Percentiles rank a stretch among this genome's conserved stretches.
phyloP scores from a whole-genome alignment of 1,139 yeast species.

The Yamadazyma aaseri region DNA sequence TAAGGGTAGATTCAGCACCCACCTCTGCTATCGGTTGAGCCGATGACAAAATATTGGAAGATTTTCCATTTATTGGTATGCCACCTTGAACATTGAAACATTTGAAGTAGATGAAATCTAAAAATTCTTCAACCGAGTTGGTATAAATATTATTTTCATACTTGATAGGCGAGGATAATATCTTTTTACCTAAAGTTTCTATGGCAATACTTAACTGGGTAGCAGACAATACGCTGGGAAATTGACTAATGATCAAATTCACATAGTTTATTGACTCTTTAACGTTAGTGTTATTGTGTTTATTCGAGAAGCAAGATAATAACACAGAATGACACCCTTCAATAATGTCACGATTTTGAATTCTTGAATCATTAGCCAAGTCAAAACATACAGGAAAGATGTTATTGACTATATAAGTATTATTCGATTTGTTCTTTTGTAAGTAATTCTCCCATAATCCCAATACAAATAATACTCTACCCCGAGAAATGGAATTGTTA shows the following conservation, averaged over 20 bases:
- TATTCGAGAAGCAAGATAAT: conserved; percentile 42
- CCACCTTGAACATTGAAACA: conserved; percentile 35
- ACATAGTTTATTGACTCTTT: conserved; percentile 34
- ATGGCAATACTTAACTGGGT: conserved; percentile 59
- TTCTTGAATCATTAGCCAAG: conserved; percentile 34
- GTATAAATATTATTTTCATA: conserved; percentile 22
- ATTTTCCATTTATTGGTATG: conserved; percentile 19
- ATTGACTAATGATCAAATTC: conserved; percentile 42
- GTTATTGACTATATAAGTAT: conserved; percentile 25
- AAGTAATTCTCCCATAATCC: conserved; percentile 60
- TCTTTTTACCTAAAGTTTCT: conserved; percentile 53
- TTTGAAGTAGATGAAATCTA: conserved; percentile 40
- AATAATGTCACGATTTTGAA: conserved; percentile 37
- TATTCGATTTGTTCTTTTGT: conserved; percentile 28
- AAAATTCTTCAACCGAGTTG: conserved; percentile 34
- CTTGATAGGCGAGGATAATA: conserved; percentile 43
- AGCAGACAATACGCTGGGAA: conserved; percentile 56
- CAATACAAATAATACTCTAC: conserved; percentile 55
- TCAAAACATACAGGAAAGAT: conserved; percentile 46
- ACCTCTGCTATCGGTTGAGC: conserved; percentile 42
- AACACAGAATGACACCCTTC: conserved; percentile 73
- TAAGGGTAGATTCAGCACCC: conserved; percentile 36
- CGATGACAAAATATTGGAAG: conserved; percentile 25
- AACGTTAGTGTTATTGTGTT: conserved; percentile 22
- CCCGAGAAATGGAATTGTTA: conserved; percentile 35